These are phyloP conservation scores for Hymenochaete sp. DNA, from an alignment of 1,284 basidiomycete species.

Conservation along the genomic window DNA sequence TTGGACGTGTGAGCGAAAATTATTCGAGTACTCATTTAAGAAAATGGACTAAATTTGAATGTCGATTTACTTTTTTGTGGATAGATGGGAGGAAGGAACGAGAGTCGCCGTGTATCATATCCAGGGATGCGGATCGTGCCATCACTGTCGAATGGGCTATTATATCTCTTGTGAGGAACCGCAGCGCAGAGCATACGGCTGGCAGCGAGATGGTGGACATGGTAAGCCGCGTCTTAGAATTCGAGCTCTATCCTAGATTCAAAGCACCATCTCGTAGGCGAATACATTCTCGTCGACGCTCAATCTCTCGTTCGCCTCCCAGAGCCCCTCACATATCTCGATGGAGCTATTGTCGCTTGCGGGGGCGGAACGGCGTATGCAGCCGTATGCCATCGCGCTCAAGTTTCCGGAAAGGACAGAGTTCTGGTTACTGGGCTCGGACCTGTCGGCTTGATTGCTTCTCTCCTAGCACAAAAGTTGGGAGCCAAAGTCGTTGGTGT, in stretches of 20 bases:
- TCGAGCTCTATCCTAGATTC: not conserved
- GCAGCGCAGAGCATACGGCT: constrained; percentile 16
- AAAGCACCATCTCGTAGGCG: constrained; percentile 7
- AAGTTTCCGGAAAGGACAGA: constrained; percentile 16
- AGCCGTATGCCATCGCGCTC: constrained; percentile 14
- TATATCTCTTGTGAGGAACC: constrained; percentile 16
- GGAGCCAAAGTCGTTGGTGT: constrained; percentile 18
- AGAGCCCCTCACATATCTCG: constrained; percentile 16
- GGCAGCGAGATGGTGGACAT: constrained; percentile 19
- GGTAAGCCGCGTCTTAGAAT: constrained; percentile 1
- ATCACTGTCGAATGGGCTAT: constrained; percentile 13
- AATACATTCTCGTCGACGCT: constrained; percentile 14
- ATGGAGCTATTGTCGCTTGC: constrained; percentile 18
- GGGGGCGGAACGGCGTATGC: constrained; percentile 18
- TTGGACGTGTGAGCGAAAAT: constrained; percentile 16
- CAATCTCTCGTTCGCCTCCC: constrained; percentile 15
- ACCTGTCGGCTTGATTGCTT: constrained; percentile 16
- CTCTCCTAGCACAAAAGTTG: constrained; percentile 16
- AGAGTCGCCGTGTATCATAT: constrained; percentile 18
- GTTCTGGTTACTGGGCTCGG: constrained; percentile 18
- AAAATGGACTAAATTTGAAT: not conserved
- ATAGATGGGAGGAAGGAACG: constrained; percentile 18
- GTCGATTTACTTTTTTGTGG: not conserved
- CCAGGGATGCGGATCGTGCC: constrained; percentile 17
- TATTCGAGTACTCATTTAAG: not conserved